Base-by-base conservation (phyloP, 2,329 filamentous ascomycete genomes). In the Claviceps spartinae region DNA sequence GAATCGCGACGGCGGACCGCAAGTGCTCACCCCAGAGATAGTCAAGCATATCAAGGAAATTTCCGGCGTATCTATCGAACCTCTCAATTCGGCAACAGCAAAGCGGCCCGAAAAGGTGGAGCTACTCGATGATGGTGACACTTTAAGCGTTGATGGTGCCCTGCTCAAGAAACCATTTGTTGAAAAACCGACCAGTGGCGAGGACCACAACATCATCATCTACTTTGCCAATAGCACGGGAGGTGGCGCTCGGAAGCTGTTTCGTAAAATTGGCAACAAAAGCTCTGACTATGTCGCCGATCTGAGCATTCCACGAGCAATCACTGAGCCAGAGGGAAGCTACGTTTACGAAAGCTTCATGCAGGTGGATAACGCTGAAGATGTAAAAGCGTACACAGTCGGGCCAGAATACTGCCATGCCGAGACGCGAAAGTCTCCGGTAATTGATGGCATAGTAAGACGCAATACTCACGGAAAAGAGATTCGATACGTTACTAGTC, bases 341-440 rank as follows among this genome's bases (percentile, higher is more conserved):
- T 98, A 91, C 72, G 81, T 98, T 56, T 98, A 97, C 67, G 93
- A 98, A 67, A 89, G 95, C 65, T 98, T 98, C 61, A 84, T 98
- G 72, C 83, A 88, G 58, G 90, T 96, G 14, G 91, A 97, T 62
- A 97, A 98, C 64, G 86, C 91, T 0, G 93, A 98, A 67, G 93
- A 98, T 65, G 91, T 98, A 63, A 98, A 98, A 69, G 93, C 91
- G 2, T 98, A 98, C 67, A 98, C 93, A 0, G 94, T 98, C 18
- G 93, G 93, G 0, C 83, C 89, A 0, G 80, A 81, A 45, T 98
- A 90, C 64, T 98, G 93, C 66, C 93, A 98, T 62, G 93, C 93
- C 0, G 93, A 98, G 69, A 98, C 93, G 3, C 80, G 93, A 60
- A 98, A 97, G 67, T 97, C 90, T 0, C 93, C 93, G 2, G 93